Evolutionary conservation across 176 grass and related monocot species (phyloP), one percentile per base, ranked within the genome.

Genomic region (Stipa capillata): DNA sequence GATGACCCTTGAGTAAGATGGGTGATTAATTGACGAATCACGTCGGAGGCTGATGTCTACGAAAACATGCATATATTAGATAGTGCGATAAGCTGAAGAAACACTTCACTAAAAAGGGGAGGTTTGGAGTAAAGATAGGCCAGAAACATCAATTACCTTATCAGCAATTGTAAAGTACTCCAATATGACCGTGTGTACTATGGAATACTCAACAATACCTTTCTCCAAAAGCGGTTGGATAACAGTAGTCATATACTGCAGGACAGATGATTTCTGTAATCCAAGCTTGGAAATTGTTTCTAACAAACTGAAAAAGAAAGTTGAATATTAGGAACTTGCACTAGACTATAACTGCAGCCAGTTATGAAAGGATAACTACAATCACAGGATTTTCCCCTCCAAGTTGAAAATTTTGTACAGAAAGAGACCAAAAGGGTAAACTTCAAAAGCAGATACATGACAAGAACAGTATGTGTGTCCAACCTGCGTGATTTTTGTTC

Each of bases 121-220:
- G 7, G 12, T 58, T 37, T 71, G 27, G n/a, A 15, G 25, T 59
- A 51, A 74, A 82, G 7, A 78, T 53, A 59, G 32, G 56, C 8
- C 64, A 43, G 36, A 40, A 20, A 34, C 1, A 35, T 29, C 31
- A 62, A 71, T n/a, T 90, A 98, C 96, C 96, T 93, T 94, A 69
- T 98, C 96, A 44, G 96, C 96, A 39, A 98, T 98, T 83, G 92
- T 93, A 37, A 98, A 87, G 72, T 94, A 98, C 58, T 98, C 96
- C 39, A 94, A 34, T 61, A 98, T 74, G 41, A 72, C 69, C 0
- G 71, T 94, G 90, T 94, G 92, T 32, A 93, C 68, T 74, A 98
- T 98, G 73, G 90, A 92, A 68, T 93, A 94, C 24, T 94, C 89
- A 76, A 94, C 80, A 77, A 85, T 92, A 58, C 92, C 96, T 85